Evolutionary conservation across 2,329 filamentous ascomycete genomes (phyloP).

Genomic region (Neofusicoccum cordaticola): DNA sequence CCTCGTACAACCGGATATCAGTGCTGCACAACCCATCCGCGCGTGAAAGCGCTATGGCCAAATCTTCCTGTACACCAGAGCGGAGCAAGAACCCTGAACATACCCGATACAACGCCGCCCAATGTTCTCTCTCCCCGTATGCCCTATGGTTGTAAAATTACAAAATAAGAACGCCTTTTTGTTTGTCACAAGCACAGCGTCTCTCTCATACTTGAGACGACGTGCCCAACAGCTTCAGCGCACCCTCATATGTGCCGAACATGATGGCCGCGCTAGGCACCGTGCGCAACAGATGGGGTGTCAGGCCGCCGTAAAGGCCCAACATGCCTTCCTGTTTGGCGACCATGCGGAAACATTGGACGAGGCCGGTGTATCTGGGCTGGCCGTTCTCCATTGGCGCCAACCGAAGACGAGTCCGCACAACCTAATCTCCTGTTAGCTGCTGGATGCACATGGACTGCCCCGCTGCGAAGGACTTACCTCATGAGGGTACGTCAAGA

Average conservation of each 20-base stretch:
- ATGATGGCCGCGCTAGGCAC: conserved; percentile 93
- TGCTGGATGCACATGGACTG: neutral
- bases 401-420: conserved; percentile 79
- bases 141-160: neutral
- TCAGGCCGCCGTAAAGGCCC: conserved; percentile 84
- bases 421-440: conserved; percentile 53
- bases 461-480: conserved; percentile 44
- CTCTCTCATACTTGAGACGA: conserved; percentile 37
- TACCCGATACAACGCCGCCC: conserved; percentile 3
- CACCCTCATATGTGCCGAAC: conserved; percentile 78
- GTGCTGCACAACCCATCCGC: neutral
- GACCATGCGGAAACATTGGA: conserved; percentile 84
- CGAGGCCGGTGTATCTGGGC: conserved; percentile 82
- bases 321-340: conserved; percentile 85
- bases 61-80: neutral
- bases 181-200: neutral
- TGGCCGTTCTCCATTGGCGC: conserved; percentile 70
- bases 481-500: conserved; percentile 90
- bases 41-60: neutral
- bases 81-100: conserved; percentile 9
- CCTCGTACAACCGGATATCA: neutral
- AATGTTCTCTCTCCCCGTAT: neutral
- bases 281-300: conserved; percentile 84
- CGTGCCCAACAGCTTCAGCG: conserved; percentile 47
- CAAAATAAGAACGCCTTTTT: neutral